A percentile compares a stretch with the other conserved stretches of the same genome.
Evolutionary conservation across 2,329 filamentous ascomycete species (phyloP).

Genomic region (Colletotrichum sp.): DNA sequence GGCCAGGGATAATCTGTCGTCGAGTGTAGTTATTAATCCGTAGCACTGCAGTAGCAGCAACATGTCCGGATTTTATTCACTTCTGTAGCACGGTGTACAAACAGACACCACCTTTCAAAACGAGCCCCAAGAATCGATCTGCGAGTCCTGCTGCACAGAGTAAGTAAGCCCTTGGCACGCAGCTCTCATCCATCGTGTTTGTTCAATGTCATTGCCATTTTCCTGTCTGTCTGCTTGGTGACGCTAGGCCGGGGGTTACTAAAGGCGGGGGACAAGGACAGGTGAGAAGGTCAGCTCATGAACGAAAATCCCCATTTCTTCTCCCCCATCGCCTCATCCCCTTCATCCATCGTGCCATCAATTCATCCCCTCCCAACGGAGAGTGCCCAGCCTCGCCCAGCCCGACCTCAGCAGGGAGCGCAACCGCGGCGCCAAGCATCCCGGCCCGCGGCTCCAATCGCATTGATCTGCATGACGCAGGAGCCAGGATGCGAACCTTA

Average conservation of each 20-base stretch:
- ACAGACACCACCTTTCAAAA: neutral
- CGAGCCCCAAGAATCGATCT: neutral
- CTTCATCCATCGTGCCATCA: constrained; percentile 4
- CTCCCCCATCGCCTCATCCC: constrained; percentile 6
- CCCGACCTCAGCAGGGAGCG: neutral
- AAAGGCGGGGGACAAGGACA: neutral
- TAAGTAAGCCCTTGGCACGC: neutral
- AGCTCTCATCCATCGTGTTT: neutral
- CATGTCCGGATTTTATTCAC: neutral
- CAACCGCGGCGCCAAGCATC: constrained; percentile 12
- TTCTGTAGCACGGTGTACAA: neutral
- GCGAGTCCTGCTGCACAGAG: neutral
- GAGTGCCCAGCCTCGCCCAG: constrained; percentile 4
- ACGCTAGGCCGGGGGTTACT: neutral
- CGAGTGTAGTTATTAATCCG: neutral
- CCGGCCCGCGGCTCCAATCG: constrained; percentile 15
- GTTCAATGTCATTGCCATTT: neutral
- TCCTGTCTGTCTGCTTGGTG: neutral
- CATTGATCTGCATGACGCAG: constrained; percentile 21
- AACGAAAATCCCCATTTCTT: neutral
- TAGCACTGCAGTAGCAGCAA: neutral
- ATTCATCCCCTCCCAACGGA: neutral
- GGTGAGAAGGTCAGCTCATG: neutral
- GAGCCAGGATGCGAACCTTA: constrained; percentile 21
- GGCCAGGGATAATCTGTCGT: neutral